These are phyloP conservation scores for Lathyrus tuberosus DNA, from an alignment of 306 rosid species.

Conservation along the genomic window DNA sequence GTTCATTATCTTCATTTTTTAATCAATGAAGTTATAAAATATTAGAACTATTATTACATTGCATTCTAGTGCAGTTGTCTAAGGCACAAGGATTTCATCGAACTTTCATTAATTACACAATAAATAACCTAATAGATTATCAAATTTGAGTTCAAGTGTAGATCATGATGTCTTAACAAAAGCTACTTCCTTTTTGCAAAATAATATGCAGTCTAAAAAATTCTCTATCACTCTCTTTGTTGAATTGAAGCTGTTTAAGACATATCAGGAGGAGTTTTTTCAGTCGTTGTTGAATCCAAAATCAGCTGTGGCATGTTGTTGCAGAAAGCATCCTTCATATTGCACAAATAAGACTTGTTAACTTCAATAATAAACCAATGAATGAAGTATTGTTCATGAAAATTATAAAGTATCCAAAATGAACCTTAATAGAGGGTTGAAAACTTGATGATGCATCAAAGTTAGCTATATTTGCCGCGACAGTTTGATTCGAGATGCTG, in stretches of 20 bases:
- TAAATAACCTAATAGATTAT: slow-evolving; percentile 27
- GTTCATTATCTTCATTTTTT: slow-evolving; percentile 36
- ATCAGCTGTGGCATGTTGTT: slow-evolving; percentile 45
- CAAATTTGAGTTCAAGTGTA: slow-evolving; percentile 39
- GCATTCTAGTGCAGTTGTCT: slow-evolving; percentile 28
- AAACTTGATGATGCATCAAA: slow-evolving; percentile 52
- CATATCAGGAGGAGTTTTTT: slow-evolving; percentile 46
- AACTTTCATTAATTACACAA: slow-evolving; percentile 28
- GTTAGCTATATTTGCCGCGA: slow-evolving; percentile 39
- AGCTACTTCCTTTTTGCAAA: slow-evolving; percentile 24
- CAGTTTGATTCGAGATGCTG: slow-evolving; percentile 52
- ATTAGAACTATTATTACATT: not conserved
- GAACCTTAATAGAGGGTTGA: slow-evolving; percentile 53
- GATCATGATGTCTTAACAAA: slow-evolving; percentile 40
- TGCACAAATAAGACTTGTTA: slow-evolving; percentile 37
- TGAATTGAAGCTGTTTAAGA: slow-evolving; percentile 41
- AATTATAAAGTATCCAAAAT: slow-evolving; percentile 41
- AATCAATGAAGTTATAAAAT: slow-evolving; percentile 31
- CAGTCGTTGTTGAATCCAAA: slow-evolving; percentile 47
- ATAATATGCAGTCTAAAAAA: slow-evolving; percentile 30
- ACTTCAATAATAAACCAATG: not conserved
- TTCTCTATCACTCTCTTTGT: slow-evolving; percentile 14
- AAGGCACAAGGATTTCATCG: slow-evolving; percentile 29
- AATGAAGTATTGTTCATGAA: not conserved
- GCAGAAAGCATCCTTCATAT: slow-evolving; percentile 49